Base-by-base conservation (phyloP, 805 yeast species). In the Kluyveromyces lactis region DNA sequence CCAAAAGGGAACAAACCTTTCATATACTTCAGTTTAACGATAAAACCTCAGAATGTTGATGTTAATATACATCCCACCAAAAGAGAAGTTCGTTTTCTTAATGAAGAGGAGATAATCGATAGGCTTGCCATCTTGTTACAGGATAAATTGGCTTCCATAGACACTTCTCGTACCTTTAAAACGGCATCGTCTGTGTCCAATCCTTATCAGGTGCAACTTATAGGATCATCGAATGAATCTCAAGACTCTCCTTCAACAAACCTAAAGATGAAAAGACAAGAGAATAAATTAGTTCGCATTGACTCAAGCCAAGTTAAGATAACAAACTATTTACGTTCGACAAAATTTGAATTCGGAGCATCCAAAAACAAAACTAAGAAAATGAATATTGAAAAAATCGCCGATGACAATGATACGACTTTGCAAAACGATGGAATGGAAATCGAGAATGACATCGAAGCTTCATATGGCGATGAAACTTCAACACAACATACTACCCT, bases 11-110 rank as follows among this genome's bases (percentile, higher is more conserved):
- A 68, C 32, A 75, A 71, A 47, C 81, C 95, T 0, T 92, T 92
- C 55, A 69, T 85, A 1, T 92, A 87, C 58, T 42, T 92, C 38
- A 69, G 84, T 35, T 56, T 92, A n/a, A 64, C 65, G 15, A 75
- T 92, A 2, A 65, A 69, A 17, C 84, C 96, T 1, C 63, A 62
- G 26, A 79, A 80, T 44, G 69, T 92, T 6, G 98, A 92, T 57
- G 97, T 92, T 12, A 92, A 92, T 55, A 80, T 92, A 11, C 98
- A 92, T 55, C 98, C 98, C 0, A 90, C 97, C 0, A 92, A 92
- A 50, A 71, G 90, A 42, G 97, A 90, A 51, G 97, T 92, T 2
- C 59, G 94, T 31, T 87, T 92, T 55, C 63, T 92, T 26, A 61
- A 77, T 56, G 97, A 92, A 51, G 92, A 82, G 33, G 97, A 89